Evolutionary conservation across 2,329 filamentous ascomycete species (phyloP), one percentile per base, ranked within the genome.

Genomic region (Xylariaceae sp.): DNA sequence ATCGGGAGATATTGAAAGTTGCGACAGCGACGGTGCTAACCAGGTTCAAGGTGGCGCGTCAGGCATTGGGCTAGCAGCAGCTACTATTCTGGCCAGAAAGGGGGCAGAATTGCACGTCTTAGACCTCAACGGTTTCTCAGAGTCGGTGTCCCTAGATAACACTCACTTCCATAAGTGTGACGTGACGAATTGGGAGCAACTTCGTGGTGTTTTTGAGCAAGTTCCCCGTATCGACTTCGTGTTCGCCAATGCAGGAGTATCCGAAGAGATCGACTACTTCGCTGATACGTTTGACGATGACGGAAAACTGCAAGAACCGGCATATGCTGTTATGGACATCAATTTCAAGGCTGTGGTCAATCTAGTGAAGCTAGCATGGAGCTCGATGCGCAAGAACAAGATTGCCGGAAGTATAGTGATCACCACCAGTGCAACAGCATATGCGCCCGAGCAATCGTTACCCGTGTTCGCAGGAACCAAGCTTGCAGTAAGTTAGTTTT

Each of bases 401-500:
- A 55, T 37, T n/a, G 51, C 55, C 0, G 70, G 72, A 2, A 70
- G 69, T 51, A 69, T 75, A 23, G 72, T 75, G n/a, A 66, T 76
- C 27, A 73, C 71, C 1, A 53, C 66, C 3, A 74, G 72, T 50
- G 66, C 70, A 0, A 72, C 72, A 4, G 72, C 68, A 0, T 75
- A 74, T 50, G 53, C 63, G 2, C 69, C 74, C 7, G 74, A 75
- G 55, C 68, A 70, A 21, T 61, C 46, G 6, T 48, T 74, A 5
- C 72, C 73, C 0, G 63, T 75, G 1, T 75, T 68, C 27, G 30
- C 55, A 0, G 45, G 32, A 10, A 15, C 16, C 1, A 60, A 60
- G 16, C 10, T 40, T 11, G 57, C 44, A 1, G 52, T 55, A 10
- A 44, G 35, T 43, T n/a, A n/a, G n/a, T n/a, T n/a, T n/a, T n/a